Percentiles rank a stretch among this genome's conserved stretches.
phyloP scores from a whole-genome alignment of 192 early-diverging fungal genomes.

The Umbelopsis sp. region DNA sequence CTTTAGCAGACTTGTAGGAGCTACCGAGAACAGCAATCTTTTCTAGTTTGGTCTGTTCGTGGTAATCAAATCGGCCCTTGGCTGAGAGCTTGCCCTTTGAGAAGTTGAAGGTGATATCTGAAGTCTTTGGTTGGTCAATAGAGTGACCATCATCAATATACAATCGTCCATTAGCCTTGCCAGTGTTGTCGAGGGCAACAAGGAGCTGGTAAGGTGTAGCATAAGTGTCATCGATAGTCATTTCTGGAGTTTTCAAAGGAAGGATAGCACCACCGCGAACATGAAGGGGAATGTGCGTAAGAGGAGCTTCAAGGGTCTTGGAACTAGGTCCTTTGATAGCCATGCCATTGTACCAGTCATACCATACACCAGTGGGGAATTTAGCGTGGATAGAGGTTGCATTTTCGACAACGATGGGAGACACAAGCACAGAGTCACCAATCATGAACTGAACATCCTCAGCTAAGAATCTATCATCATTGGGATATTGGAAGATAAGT shows the following conservation, averaged over 20 bases:
- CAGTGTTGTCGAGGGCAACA: constrained; percentile 52
- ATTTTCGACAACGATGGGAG: constrained; percentile 56
- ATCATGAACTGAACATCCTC: constrained; percentile 65
- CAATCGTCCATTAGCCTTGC: constrained; percentile 50
- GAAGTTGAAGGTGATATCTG: constrained; percentile 21
- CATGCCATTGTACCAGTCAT: constrained; percentile 54
- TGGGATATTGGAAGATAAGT: constrained; percentile 54
- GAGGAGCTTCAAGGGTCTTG: constrained; percentile 43
- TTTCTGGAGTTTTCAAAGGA: constrained; percentile 47
- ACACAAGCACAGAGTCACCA: constrained; percentile 58
- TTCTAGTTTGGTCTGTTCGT: constrained; percentile 9
- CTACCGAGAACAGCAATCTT: constrained; percentile 6
- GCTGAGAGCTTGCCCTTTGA: constrained; percentile 23
- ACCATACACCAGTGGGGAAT: constrained; percentile 66
- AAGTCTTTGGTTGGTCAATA: constrained; percentile 31
- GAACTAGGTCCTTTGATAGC: constrained; percentile 20
- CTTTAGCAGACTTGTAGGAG: not conserved
- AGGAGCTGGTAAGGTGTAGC: constrained; percentile 47
- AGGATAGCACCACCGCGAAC: constrained; percentile 62
- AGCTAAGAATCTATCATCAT: constrained; percentile 27
- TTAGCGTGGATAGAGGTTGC: constrained; percentile 55
- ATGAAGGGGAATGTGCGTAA: constrained; percentile 62
- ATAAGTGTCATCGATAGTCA: constrained; percentile 51
- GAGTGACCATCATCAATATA: constrained; percentile 68
- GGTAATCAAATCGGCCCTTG: constrained; percentile 27